A percentile compares a stretch with the other conserved stretches of the same genome.
Evolutionary conservation across 2,329 filamentous ascomycete species (phyloP).

Genomic region (Aspergillus pseudoterreus): DNA sequence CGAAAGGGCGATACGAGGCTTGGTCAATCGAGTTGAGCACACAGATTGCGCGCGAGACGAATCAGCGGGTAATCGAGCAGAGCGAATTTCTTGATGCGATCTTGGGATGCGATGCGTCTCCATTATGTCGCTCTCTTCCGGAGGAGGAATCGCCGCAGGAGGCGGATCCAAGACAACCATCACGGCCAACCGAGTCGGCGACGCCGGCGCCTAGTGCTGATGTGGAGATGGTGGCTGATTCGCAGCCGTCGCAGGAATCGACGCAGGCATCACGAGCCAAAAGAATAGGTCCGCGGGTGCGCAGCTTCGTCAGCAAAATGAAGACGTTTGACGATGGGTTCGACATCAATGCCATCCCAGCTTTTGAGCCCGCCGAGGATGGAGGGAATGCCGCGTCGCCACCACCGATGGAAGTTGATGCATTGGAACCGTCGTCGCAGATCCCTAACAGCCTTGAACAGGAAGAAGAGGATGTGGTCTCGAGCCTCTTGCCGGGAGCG

Average conservation of each 20-base stretch:
- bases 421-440: constrained; percentile 18
- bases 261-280: constrained; percentile 14
- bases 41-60: constrained; percentile 65
- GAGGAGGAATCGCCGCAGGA: constrained; percentile 29
- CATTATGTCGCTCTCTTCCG: constrained; percentile 64
- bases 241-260: constrained; percentile 14
- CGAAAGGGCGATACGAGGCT: constrained; percentile 53
- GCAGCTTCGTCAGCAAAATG: constrained; percentile 51
- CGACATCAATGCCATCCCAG: constrained; percentile 41
- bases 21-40: constrained; percentile 71
- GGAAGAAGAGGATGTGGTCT: constrained; percentile 57
- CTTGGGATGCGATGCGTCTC: constrained; percentile 70
- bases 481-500: constrained; percentile 71
- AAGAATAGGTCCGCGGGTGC: constrained; percentile 22
- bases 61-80: constrained; percentile 81
- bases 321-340: constrained; percentile 68
- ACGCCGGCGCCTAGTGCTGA: constrained; percentile 5
- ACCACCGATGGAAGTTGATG: constrained; percentile 19
- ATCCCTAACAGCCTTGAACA: constrained; percentile 25
- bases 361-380: constrained; percentile 27
- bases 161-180: not conserved
- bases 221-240: constrained; percentile 9
- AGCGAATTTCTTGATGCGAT: constrained; percentile 91
- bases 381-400: constrained; percentile 14
- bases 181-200: constrained; percentile 1